phyloP scores from a whole-genome alignment of 805 yeast species.

The Nakazawaea wickerhamii region DNA sequence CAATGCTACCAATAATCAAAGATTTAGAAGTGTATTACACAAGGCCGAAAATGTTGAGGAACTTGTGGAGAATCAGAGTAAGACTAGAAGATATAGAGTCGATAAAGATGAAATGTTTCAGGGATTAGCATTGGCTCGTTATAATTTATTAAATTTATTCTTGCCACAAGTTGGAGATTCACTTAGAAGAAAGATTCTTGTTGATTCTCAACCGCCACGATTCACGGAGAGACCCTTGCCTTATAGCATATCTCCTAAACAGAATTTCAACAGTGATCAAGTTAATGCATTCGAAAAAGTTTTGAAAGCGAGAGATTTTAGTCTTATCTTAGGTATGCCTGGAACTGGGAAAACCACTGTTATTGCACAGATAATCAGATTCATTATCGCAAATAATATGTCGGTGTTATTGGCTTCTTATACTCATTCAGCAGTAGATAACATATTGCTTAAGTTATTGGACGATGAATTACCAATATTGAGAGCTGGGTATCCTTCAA shows the following conservation, averaged over 20 bases:
- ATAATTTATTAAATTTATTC: slow-evolving; percentile 67
- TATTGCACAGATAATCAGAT: slow-evolving; percentile 66
- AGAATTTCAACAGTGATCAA: slow-evolving; percentile 66
- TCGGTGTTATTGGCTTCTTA: slow-evolving; percentile 76
- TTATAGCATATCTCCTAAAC: slow-evolving; percentile 16
- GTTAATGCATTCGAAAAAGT: slow-evolving; percentile 59
- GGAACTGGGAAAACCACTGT: slow-evolving; percentile 96
- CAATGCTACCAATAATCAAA: slow-evolving; percentile 39
- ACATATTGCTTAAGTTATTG: slow-evolving; percentile 70
- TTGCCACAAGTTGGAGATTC: slow-evolving; percentile 38
- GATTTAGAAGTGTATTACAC: slow-evolving; percentile 42
- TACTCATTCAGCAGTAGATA: slow-evolving; percentile 96
- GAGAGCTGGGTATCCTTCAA: slow-evolving; percentile 57
- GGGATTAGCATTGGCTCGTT: slow-evolving; percentile 73
- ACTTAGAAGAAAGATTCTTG: slow-evolving; percentile 41
- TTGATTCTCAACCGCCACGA: slow-evolving; percentile 46
- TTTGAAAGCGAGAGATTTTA: slow-evolving; percentile 63
- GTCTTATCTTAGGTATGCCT: slow-evolving; percentile 92
- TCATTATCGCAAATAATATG: slow-evolving; percentile 54
- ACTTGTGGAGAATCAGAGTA: slow-evolving; percentile 6
- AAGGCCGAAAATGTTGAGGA: slow-evolving; percentile 15
- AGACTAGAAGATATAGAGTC: slow-evolving; percentile 44
- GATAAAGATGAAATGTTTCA: slow-evolving; percentile 77
- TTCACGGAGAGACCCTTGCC: slow-evolving; percentile 26
- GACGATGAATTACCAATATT: slow-evolving; percentile 44